Evolutionary conservation across 1,284 basidiomycete genomes (phyloP), one percentile per base, ranked within the genome.

Genomic region (Rhodotorula sp.): DNA sequence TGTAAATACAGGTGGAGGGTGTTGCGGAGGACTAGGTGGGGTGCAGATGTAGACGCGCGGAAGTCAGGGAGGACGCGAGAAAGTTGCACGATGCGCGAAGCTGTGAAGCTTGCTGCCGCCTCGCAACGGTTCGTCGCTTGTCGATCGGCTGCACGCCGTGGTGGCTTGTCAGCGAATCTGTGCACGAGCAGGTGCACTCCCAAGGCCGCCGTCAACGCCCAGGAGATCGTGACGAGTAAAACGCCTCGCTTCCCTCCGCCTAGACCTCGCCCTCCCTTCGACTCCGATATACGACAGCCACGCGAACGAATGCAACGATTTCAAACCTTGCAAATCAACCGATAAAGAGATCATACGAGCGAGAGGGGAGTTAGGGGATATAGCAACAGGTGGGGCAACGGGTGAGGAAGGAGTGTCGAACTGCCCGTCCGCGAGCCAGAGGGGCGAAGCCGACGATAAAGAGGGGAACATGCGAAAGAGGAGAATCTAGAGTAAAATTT

Each of bases 11-110:
- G 19, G 29, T 9, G 52, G n/a, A 3, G 55, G 36, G 3, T n/a
- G 55, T 3, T 44, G 55, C n/a, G 55, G 55, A 0, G 4, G 36
- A 3, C 39, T 36, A 8, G 55, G 55, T 0, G 55, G 55, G 0
- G 36, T 56, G 15, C 55, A 56, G 55, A 56, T 56, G 55, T 56
- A 56, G 36, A 13, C 39, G n/a, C n/a, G n/a, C n/a, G n/a, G n/a
- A n/a, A n/a, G n/a, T n/a, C n/a, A n/a, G n/a, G n/a, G n/a, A n/a
- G n/a, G n/a, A n/a, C n/a, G n/a, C n/a, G n/a, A n/a, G n/a, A n/a
- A n/a, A n/a, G n/a, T n/a, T n/a, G n/a, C n/a, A n/a, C n/a, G n/a
- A n/a, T n/a, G n/a, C n/a, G n/a, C n/a, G n/a, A n/a, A n/a, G n/a
- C n/a, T n/a, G n/a, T n/a, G n/a, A n/a, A n/a, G n/a, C n/a, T n/a